phyloP scores from a whole-genome alignment of 1,284 basidiomycete species.

The Pyrrhoderma lamaoense region DNA sequence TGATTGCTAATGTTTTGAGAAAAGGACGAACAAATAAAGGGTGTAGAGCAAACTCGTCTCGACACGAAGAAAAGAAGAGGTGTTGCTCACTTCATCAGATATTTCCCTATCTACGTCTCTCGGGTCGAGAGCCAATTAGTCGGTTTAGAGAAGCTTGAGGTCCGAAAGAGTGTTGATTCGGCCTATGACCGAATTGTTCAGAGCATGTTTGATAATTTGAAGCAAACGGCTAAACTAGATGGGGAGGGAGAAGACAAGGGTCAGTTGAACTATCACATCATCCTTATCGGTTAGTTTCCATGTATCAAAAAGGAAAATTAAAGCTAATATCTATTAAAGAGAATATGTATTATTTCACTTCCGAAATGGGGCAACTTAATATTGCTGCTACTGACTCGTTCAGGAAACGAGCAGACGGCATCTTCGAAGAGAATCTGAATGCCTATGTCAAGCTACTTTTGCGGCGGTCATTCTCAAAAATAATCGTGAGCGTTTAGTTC shows the following conservation, averaged over 20 bases:
- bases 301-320: neutral
- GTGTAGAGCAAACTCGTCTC: constrained; percentile 86
- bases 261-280: constrained; percentile 92
- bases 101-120: constrained; percentile 85
- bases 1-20: neutral
- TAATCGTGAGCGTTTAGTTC: constrained; percentile 60
- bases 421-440: constrained; percentile 83
- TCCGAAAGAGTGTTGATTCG: constrained; percentile 71
- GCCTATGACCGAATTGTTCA: constrained; percentile 86
- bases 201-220: constrained; percentile 86
- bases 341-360: constrained; percentile 92
- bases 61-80: constrained; percentile 90
- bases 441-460: constrained; percentile 87
- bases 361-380: constrained; percentile 68
- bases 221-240: constrained; percentile 91
- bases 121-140: constrained; percentile 85
- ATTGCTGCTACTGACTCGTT: constrained; percentile 65
- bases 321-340: constrained; percentile 41
- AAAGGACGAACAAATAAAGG: constrained; percentile 81
- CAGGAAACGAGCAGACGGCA: constrained; percentile 66
- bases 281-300: constrained; percentile 75
- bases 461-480: constrained; percentile 77
- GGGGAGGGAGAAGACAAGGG: constrained; percentile 92
- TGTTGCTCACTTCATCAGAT: constrained; percentile 87
- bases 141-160: constrained; percentile 67